Percentiles rank a stretch among this genome's conserved stretches.
These are phyloP conservation scores for Blastosporella zonata DNA, from an alignment of 1,284 basidiomycete species.

Conservation along the genomic window DNA sequence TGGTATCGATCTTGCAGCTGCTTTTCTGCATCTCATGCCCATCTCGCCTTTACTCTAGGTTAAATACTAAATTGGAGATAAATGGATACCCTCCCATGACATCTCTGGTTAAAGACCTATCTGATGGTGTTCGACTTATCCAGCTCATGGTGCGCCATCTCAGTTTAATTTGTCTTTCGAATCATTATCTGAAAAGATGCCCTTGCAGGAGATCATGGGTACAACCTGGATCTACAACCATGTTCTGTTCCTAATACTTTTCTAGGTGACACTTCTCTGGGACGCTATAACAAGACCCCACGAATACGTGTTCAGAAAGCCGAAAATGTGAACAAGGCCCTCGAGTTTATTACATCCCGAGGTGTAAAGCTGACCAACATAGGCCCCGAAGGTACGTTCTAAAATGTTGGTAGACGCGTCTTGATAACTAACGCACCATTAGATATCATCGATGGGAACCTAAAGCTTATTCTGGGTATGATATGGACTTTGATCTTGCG, in stretches of 20 bases:
- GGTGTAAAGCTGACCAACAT: slow-evolving; percentile 98
- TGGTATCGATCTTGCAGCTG: slow-evolving; percentile 46
- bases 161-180: slow-evolving; percentile 3
- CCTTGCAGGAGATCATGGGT: slow-evolving; percentile 90
- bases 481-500: slow-evolving; percentile 98
- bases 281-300: slow-evolving; percentile 88
- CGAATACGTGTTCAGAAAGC: slow-evolving; percentile 95
- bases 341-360: slow-evolving; percentile 92
- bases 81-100: slow-evolving; percentile 88
- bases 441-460: slow-evolving; percentile 98
- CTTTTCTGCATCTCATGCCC: slow-evolving; percentile 2
- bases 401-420: background rate
- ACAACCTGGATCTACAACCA: slow-evolving; percentile 17
- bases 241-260: slow-evolving; percentile 5
- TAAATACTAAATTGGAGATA: slow-evolving; percentile 92
- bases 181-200: slow-evolving; percentile 11
- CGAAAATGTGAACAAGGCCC: slow-evolving; percentile 95
- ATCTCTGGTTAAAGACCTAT: slow-evolving; percentile 87
- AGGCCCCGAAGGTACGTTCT: slow-evolving; percentile 79
- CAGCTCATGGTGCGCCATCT: slow-evolving; percentile 74
- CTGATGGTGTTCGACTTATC: slow-evolving; percentile 92
- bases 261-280: slow-evolving; percentile 83
- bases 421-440: slow-evolving; percentile 2
- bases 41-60: slow-evolving; percentile 45
- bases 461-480: slow-evolving; percentile 97